A percentile compares a stretch with the other conserved stretches of the same genome.
These are phyloP conservation scores for Chytriomyces sp. DNA, from an alignment of 192 early-diverging fungal genomes.

Conservation along the genomic window DNA sequence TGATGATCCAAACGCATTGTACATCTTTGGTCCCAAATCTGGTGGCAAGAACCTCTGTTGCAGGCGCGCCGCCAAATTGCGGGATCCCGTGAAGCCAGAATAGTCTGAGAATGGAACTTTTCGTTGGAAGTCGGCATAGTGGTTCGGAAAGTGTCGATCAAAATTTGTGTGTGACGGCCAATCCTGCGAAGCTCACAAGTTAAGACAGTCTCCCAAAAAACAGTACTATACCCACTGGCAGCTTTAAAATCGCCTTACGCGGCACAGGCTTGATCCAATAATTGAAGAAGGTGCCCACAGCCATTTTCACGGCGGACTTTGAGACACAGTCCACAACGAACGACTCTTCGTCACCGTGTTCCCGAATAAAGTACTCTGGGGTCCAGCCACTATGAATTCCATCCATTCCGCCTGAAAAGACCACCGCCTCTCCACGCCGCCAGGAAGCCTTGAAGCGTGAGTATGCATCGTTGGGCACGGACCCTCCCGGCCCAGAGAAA, in stretches of 20 bases:
- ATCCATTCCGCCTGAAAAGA: constrained; percentile 28
- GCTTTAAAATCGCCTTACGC: constrained; percentile 30
- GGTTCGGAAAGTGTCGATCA: constrained; percentile 48
- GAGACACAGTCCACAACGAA: constrained; percentile 56
- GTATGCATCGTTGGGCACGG: not conserved
- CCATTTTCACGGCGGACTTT: constrained; percentile 7
- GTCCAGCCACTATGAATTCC: constrained; percentile 33
- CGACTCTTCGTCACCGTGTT: constrained; percentile 47
- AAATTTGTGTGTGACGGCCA: constrained; percentile 70
- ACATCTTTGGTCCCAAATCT: constrained; percentile 78
- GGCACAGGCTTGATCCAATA: constrained; percentile 12
- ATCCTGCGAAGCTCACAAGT: no score
- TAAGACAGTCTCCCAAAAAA: not conserved
- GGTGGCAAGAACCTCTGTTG: constrained; percentile 59
- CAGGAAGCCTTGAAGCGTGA: constrained; percentile 35
- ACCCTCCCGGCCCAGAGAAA: no score
- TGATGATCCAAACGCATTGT: constrained; percentile 68
- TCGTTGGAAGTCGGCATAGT: constrained; percentile 58
- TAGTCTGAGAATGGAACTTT: constrained; percentile 61
- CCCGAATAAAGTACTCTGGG: constrained; percentile 37
- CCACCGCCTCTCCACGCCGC: constrained; percentile 32
- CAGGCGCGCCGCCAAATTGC: constrained; percentile 64
- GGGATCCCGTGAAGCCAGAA: constrained; percentile 50
- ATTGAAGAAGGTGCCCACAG: constrained; percentile 53
- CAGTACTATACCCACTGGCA: constrained; percentile 8